These are phyloP conservation scores for Suillus subalutaceus DNA, from an alignment of 768 basidiomycete genomes.

Conservation along the genomic window DNA sequence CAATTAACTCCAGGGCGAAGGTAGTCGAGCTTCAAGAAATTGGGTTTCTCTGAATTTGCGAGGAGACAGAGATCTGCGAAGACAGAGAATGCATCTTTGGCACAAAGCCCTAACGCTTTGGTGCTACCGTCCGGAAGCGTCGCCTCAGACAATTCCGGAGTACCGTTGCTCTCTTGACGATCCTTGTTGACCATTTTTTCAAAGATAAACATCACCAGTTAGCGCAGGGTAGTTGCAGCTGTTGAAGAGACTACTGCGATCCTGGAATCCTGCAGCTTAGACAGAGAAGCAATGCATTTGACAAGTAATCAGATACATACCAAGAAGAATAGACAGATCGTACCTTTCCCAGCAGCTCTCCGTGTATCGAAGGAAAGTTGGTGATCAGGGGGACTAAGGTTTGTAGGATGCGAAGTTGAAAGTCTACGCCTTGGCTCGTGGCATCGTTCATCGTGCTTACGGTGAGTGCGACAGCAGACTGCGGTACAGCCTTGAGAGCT, in stretches of 20 bases:
- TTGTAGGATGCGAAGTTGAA: constrained; percentile 91
- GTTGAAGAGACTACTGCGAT: constrained; percentile 97
- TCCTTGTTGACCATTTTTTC: constrained; percentile 93
- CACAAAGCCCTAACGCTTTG: constrained; percentile 68
- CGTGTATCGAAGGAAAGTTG: constrained; percentile 82
- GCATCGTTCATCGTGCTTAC: constrained; percentile 85
- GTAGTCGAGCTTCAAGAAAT: constrained; percentile 78
- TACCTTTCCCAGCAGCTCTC: constrained; percentile 79
- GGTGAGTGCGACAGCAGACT: constrained; percentile 76
- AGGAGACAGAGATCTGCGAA: constrained; percentile 92
- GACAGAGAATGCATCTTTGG: constrained; percentile 82
- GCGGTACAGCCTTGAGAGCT: constrained; percentile 80
- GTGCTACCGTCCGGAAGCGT: constrained; percentile 69
- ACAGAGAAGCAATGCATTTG: constrained; percentile 84
- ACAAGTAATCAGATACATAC: background rate
- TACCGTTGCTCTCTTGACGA: constrained; percentile 36
- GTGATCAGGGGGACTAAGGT: constrained; percentile 90
- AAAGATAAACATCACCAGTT: constrained; percentile 96
- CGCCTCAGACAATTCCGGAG: constrained; percentile 36
- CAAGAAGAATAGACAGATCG: constrained; percentile 27
- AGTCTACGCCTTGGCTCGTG: constrained; percentile 93
- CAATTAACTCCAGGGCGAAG: constrained; percentile 93
- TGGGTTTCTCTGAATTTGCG: constrained; percentile 78
- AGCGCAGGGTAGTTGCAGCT: constrained; percentile 92
- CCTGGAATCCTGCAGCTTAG: constrained; percentile 92